phyloP scores from a whole-genome alignment of 495 filamentous ascomycete species.

The Podospora pseudoanserina region DNA sequence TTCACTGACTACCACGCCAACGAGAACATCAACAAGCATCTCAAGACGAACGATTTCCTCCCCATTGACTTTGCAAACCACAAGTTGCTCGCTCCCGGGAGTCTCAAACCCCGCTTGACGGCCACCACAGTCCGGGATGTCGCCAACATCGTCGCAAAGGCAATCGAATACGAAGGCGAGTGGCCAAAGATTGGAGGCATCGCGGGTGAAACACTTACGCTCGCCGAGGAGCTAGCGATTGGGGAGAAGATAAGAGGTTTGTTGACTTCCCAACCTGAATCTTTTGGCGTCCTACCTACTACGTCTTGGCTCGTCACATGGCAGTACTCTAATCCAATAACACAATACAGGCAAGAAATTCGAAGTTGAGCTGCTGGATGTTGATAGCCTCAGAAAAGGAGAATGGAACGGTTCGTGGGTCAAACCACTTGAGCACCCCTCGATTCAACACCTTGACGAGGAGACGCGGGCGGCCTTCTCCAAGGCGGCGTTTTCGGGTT shows the following conservation, averaged over 20 bases:
- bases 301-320: neutral
- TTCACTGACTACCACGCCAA: conserved; percentile 53
- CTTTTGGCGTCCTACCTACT: neutral
- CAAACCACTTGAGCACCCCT: conserved; percentile 39
- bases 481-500: conserved; percentile 24
- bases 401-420: conserved; percentile 45
- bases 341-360: conserved; percentile 37
- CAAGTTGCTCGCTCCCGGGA: conserved; percentile 49
- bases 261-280: conserved; percentile 28
- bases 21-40: conserved; percentile 47
- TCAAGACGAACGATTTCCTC: conserved; percentile 37
- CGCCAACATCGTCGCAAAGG: conserved; percentile 44
- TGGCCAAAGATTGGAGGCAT: conserved; percentile 58
- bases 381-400: conserved; percentile 45
- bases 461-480: conserved; percentile 32
- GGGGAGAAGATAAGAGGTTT: conserved; percentile 51
- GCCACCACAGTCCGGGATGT: conserved; percentile 49
- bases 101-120: conserved; percentile 42
- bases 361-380: conserved; percentile 42
- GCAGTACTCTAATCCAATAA: neutral
- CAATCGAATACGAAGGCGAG: conserved; percentile 52
- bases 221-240: conserved; percentile 43
- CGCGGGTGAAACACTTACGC: conserved; percentile 40
- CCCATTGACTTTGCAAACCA: conserved; percentile 46
- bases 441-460: conserved; percentile 43